Evolutionary conservation across 192 early-diverging fungal genomes (phyloP).

Genomic region (Umbelopsis isabellina): DNA sequence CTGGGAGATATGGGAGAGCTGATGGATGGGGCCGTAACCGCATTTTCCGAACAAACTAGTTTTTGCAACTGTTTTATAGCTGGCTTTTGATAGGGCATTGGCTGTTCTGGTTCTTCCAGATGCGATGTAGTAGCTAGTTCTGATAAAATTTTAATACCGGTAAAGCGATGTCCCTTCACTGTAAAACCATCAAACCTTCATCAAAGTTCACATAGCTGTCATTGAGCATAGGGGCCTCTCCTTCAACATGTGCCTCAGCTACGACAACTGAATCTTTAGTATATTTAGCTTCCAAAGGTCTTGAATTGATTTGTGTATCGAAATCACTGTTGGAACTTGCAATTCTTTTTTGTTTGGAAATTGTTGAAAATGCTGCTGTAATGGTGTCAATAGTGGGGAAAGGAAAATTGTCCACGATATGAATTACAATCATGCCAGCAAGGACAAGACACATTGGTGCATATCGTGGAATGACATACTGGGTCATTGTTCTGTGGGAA

Average conservation of each 20-base stretch:
- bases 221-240: no score
- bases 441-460: conserved; percentile 15
- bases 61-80: not conserved
- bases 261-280: not conserved
- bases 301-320: not conserved
- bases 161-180: no score
- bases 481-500: conserved; percentile 10
- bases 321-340: not conserved
- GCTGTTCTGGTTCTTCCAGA: no score
- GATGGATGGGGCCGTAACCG: not conserved
- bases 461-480: conserved; percentile 15
- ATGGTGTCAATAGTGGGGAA: conserved; percentile 6
- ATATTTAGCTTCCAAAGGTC: no score
- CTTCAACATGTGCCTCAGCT: no score
- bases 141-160: no score
- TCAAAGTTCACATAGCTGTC: no score
- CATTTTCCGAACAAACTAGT: not conserved
- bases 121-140: no score
- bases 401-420: conserved; percentile 13
- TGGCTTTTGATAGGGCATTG: no score
- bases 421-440: conserved; percentile 15
- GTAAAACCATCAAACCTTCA: no score
- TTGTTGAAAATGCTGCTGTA: not conserved
- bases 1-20: not conserved
- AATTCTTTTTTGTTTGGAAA: not conserved